Evolutionary conservation across 2,329 filamentous ascomycete species (phyloP).

Genomic region (Cyphellophora europaea): DNA sequence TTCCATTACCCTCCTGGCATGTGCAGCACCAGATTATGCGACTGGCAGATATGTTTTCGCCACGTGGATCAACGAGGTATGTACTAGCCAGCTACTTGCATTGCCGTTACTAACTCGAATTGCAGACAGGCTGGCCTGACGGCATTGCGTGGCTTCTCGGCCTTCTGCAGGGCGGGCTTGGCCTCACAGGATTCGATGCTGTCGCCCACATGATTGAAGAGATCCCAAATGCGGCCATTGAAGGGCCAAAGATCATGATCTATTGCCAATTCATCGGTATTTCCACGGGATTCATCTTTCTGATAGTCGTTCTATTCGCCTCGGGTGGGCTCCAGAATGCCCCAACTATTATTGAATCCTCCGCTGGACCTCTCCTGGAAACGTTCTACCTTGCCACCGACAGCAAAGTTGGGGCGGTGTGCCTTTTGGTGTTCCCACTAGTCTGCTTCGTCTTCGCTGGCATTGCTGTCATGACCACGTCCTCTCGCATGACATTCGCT

Average conservation of each 20-base stretch:
- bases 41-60: slow-evolving; percentile 25
- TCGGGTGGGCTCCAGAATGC: slow-evolving; percentile 26
- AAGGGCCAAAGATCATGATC: slow-evolving; percentile 59
- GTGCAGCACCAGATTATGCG: slow-evolving; percentile 22
- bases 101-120: slow-evolving; percentile 59
- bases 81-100: too few relatives aligned
- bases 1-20: slow-evolving; percentile 48
- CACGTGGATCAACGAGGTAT: too few relatives aligned
- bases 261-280: slow-evolving; percentile 55
- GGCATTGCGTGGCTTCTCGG: slow-evolving; percentile 44
- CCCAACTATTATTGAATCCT: slow-evolving; percentile 55
- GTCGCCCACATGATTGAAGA: slow-evolving; percentile 46
- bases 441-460: slow-evolving; percentile 41
- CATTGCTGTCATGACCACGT: slow-evolving; percentile 57
- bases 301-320: slow-evolving; percentile 56
- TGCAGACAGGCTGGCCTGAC: slow-evolving; percentile 59
- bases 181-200: slow-evolving; percentile 24
- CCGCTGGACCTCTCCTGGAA: too few relatives aligned
- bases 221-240: slow-evolving; percentile 35
- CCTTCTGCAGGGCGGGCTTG: slow-evolving; percentile 42
- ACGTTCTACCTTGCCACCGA: too few relatives aligned
- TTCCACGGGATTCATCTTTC: slow-evolving; percentile 53
- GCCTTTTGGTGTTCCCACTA: slow-evolving; percentile 40
- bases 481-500: slow-evolving; percentile 57
- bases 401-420: too few relatives aligned